Evolutionary conservation across 306 rosid genomes (phyloP), one percentile per base, ranked within the genome.

Genomic region (Gastrolobium villosum): DNA sequence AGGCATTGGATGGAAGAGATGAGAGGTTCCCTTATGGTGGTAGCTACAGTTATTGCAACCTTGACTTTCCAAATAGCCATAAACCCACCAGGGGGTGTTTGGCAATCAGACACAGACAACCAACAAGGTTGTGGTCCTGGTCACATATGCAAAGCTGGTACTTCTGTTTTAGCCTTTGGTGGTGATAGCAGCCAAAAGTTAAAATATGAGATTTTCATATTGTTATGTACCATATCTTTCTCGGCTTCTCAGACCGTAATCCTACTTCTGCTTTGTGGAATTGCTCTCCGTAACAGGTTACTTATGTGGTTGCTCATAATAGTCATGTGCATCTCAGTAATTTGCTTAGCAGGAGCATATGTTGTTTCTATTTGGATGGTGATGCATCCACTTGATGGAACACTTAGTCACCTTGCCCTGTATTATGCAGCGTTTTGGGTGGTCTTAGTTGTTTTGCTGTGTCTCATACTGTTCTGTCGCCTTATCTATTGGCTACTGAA

Each of bases 81-180:
- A 4, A 72, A 77, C 45, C 88, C 88, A 0, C 77, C 83, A 10
- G 87, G 84, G 10, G 83, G 83, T 74, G 81, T 83, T 26, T 78
- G 80, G 83, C 86, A 78, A 72, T 3, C 63, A 40, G 4, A 20
- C 5, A 1, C 69, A 26, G 2, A 6, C 14, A 5, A 0, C 15
- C 0, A 32, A 3, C 2, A 35, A 0, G 84, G 79, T 34, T 80
- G 84, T 72, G 43, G 40, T 10, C 5, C 2, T 2, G 7, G 2
- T 34, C 9, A 20, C 31, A 15, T 0, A 0, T 79, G 83, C 43
- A 30, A 15, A n/a, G 76, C 76, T 56, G 80, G 83, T 4, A 83
- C 83, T 9, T 72, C 86, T 4, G 76, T 83, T 3, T 32, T 83
- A 6, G 83, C 69, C 9, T 72, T 4, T 64, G 62, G 79, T 44